Evolutionary conservation across 805 yeast species (phyloP), one percentile per base, ranked within the genome.

Genomic region (Candida hispaniensis): DNA sequence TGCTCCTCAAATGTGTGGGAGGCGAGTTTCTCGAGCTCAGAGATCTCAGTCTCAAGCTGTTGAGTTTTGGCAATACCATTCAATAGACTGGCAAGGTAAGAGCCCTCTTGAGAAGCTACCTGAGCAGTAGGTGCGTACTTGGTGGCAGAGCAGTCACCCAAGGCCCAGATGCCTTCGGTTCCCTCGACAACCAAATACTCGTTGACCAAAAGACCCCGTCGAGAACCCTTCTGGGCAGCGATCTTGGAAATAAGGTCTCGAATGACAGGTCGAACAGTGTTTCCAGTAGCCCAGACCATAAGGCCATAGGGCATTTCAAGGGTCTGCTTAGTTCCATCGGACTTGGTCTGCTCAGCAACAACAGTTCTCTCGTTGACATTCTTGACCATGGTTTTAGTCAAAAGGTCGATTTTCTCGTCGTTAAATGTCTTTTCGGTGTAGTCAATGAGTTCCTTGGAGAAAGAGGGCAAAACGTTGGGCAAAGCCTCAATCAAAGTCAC

Each of bases 241-340:
- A 88, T 64, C 58, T 70, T 68, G 28, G 69, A 51, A 58, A 81
- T 71, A 51, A 86, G 64, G 49, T 72, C 69, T 44, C 71, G 65
- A 32, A 80, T 69, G 32, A 88, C 66, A 26, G 72, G 75, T 61
- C 96, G 75, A 45, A 83, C 85, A 38, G 86, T 85, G 59, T 86
- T 85, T 63, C 97, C 97, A 43, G 95, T 86, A 41, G 96, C 96
- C 97, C 97, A 86, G 44, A 86, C 93, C 47, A 86, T 68, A 49
- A 83, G 67, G 54, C 97, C 97, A 56, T 86, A 86, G 30, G 94
- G 94, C 51, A 86, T 66, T 43, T 69, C 75, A 19, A 63, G 58
- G 23, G 64, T 54, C 50, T 71, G 71, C 44, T 75, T 63, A 7
- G 75, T 54, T 14, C 93, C 94, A 45, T 75, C 75, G 23, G 72